Percentiles rank a stretch among this genome's conserved stretches.
Evolutionary conservation across 1,284 basidiomycete species (phyloP).

Genomic region (Melampsora americana): DNA sequence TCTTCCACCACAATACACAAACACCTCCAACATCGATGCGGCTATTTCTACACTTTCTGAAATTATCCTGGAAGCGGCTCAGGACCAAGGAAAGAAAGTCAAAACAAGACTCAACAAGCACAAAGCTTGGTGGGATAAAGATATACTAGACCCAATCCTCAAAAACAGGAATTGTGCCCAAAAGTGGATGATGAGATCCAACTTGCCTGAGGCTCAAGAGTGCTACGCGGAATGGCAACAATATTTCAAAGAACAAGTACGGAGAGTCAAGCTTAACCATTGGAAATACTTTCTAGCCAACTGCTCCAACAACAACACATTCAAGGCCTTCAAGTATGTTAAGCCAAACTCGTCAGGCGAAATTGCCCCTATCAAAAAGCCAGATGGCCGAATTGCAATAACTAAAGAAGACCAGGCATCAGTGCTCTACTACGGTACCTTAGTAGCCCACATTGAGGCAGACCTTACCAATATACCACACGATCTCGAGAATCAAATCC

Average conservation of each 20-base stretch:
- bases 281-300: slow-evolving; percentile 3
- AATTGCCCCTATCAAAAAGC: background rate
- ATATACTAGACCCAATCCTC: background rate
- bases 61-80: background rate
- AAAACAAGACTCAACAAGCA: too few species aligned
- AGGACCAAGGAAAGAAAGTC: background rate
- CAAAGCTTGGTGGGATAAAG: slow-evolving; percentile 18
- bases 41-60: background rate
- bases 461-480: background rate
- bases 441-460: too few species aligned
- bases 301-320: background rate
- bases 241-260: slow-evolving; percentile 11
- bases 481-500: background rate
- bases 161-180: background rate
- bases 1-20: too few species aligned
- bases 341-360: background rate
- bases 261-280: background rate
- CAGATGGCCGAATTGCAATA: background rate
- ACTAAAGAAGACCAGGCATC: slow-evolving; percentile 3
- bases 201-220: background rate
- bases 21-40: too few species aligned
- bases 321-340: slow-evolving; percentile 14
- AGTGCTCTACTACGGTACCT: slow-evolving; percentile 16
- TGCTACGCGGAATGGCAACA: background rate
- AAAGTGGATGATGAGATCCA: background rate